These are phyloP conservation scores for Penicillium cataractarum DNA, from an alignment of 495 filamentous ascomycete genomes.

Conservation along the genomic window DNA sequence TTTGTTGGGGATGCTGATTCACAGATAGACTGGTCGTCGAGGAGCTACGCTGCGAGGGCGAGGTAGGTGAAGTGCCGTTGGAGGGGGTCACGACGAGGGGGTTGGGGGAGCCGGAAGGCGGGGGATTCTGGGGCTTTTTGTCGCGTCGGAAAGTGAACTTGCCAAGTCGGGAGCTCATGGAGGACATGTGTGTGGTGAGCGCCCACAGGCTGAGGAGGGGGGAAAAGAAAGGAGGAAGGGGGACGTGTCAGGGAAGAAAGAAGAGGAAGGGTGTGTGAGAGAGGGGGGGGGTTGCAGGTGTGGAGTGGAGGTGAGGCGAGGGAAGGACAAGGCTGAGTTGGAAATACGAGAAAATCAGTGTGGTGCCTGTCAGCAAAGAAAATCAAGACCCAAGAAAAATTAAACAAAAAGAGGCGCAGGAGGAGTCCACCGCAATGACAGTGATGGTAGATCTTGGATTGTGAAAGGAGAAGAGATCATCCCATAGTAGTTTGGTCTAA, in stretches of 20 bases:
- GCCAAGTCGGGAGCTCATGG: slow-evolving; percentile 55
- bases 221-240: slow-evolving; percentile 14
- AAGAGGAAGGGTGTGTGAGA: slow-evolving; percentile 14
- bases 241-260: slow-evolving; percentile 10
- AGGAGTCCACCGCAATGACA: neutral
- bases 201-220: slow-evolving; percentile 16
- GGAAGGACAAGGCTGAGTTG: slow-evolving; percentile 17
- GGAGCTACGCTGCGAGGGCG: slow-evolving; percentile 47
- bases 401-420: neutral
- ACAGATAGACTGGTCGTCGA: slow-evolving; percentile 58
- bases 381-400: neutral
- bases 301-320: slow-evolving; percentile 20
- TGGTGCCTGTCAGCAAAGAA: slow-evolving; percentile 3
- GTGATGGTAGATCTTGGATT: neutral
- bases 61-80: slow-evolving; percentile 40
- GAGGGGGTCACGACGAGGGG: slow-evolving; percentile 36
- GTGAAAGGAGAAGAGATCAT: neutral
- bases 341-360: slow-evolving; percentile 19
- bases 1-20: slow-evolving; percentile 18
- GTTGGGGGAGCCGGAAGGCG: slow-evolving; percentile 18
- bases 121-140: slow-evolving; percentile 33
- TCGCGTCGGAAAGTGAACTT: slow-evolving; percentile 52
- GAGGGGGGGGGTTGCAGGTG: slow-evolving; percentile 17
- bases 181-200: slow-evolving; percentile 45
- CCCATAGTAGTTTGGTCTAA: neutral